phyloP scores from a whole-genome alignment of 2,329 filamentous ascomycete species.

The Clarireedia monteithiana region DNA sequence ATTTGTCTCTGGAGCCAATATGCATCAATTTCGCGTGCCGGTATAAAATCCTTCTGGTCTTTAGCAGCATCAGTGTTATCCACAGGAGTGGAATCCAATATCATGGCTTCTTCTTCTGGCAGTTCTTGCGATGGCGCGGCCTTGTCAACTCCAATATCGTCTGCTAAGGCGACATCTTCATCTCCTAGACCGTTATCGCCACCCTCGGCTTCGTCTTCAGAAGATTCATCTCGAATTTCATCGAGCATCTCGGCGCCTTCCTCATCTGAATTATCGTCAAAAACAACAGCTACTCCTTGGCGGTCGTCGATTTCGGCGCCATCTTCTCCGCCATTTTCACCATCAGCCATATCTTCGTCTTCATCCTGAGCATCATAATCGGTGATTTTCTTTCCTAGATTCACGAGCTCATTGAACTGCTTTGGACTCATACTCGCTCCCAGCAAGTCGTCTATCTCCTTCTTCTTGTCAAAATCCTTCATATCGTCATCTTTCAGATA shows the following conservation, averaged over 20 bases:
- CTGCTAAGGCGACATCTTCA: slow-evolving; percentile 42
- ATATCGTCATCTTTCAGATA: slow-evolving; percentile 89
- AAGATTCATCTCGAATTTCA: slow-evolving; percentile 83
- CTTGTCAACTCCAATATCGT: slow-evolving; percentile 40
- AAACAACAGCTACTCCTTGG: slow-evolving; percentile 95
- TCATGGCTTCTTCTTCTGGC: slow-evolving; percentile 65
- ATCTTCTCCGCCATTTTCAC: slow-evolving; percentile 55
- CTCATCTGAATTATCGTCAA: slow-evolving; percentile 82
- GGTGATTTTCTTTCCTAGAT: slow-evolving; percentile 96
- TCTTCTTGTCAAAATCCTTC: slow-evolving; percentile 98
- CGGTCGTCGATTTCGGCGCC: slow-evolving; percentile 83
- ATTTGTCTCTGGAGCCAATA: slow-evolving; percentile 96
- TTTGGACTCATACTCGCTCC: slow-evolving; percentile 77
- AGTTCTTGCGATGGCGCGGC: slow-evolving; percentile 42
- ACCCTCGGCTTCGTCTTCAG: slow-evolving; percentile 67
- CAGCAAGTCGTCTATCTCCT: slow-evolving; percentile 88
- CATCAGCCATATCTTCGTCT: slow-evolving; percentile 76
- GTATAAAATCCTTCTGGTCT: slow-evolving; percentile 53
- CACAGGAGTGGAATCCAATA: slow-evolving; percentile 63
- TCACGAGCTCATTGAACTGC: slow-evolving; percentile 94
- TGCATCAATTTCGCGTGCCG: slow-evolving; percentile 87
- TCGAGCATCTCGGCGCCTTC: slow-evolving; percentile 69
- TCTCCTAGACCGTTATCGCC: slow-evolving; percentile 49
- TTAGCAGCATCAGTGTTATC: slow-evolving; percentile 36
- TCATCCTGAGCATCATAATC: slow-evolving; percentile 97